Evolutionary conservation across 2,329 filamentous ascomycete genomes (phyloP), one percentile per base, ranked within the genome.

Genomic region (Fusarium buharicum): DNA sequence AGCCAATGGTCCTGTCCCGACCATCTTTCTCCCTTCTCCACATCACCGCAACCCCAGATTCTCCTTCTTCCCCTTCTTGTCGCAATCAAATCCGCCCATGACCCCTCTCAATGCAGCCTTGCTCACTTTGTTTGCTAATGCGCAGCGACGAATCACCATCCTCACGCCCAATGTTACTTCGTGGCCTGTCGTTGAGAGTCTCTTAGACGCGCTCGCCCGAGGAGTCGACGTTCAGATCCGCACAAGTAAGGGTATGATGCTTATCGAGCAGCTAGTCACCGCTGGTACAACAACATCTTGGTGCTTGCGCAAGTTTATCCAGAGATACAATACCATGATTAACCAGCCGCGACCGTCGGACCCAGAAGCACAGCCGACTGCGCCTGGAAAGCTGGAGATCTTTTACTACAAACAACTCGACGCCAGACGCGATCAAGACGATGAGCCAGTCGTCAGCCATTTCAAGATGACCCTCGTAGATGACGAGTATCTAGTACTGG

Each of bases 131-230:
- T 79, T 93, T 36, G 74, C 78, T 2, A 82, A 80, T 39, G 89
- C 91, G 0, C 77, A 80, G 28, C 76, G 72, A 11, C 79, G 77
- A 14, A 87, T 95, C 49, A 87, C 86, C 55, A 82, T 95, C 4
- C 85, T 93, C 64, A 93, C 91, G 0, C 92, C 92, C 0, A 96
- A 95, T 54, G 71, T 95, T 2, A 96, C 92, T 0, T 86, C 86
- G 0, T 79, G 81, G 43, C 82, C 89, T 0, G 86, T 91, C 0
- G 76, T 93, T 0, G 75, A 82, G 1, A 86, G 84, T 0, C 73
- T 96, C 0, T 66, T 90, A 1, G 76, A 76, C 1, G 89, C 90
- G 0, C 76, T 94, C 0, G 66, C 76, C 4, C 82, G 90, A 1
- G 90, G 91, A 2, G 84, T 95, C 11, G 75, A 89, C 50, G 85